phyloP scores from a whole-genome alignment of 129 eudicot genomes.

The Mikania micrantha region DNA sequence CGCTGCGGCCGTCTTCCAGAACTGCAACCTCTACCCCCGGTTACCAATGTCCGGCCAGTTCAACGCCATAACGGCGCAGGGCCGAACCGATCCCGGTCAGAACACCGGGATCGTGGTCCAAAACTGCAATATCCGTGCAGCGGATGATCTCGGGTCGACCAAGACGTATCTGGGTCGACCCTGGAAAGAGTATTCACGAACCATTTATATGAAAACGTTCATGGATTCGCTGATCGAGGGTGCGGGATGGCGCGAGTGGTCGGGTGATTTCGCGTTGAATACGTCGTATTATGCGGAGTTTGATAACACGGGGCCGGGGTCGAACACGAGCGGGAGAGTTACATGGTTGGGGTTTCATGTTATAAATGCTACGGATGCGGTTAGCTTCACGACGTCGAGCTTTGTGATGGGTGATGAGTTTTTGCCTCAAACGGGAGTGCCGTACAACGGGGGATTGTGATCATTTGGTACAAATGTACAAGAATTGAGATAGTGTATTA shows the following conservation, averaged over 20 bases:
- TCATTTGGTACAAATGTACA: slow-evolving; percentile 4
- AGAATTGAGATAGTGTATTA: neutral
- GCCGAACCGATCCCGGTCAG: slow-evolving; percentile 78
- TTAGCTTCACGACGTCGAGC: slow-evolving; percentile 50
- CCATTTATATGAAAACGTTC: slow-evolving; percentile 53
- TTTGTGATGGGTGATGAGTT: slow-evolving; percentile 64
- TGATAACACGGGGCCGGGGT: slow-evolving; percentile 66
- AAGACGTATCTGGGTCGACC: slow-evolving; percentile 75
- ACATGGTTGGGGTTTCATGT: slow-evolving; percentile 66
- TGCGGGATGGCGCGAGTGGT: slow-evolving; percentile 75
- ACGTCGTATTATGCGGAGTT: slow-evolving; percentile 82
- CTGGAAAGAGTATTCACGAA: slow-evolving; percentile 80
- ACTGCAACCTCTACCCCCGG: slow-evolving; percentile 76
- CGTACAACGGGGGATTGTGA: slow-evolving; percentile 48
- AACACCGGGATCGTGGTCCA: slow-evolving; percentile 74
- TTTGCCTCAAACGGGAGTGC: slow-evolving; percentile 65
- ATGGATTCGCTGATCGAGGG: slow-evolving; percentile 44
- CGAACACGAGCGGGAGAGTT: slow-evolving; percentile 50
- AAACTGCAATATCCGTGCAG: slow-evolving; percentile 48
- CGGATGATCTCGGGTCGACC: slow-evolving; percentile 47
- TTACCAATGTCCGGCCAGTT: slow-evolving; percentile 56
- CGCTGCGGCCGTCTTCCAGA: slow-evolving; percentile 59
- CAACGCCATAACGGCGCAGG: slow-evolving; percentile 87
- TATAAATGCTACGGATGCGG: slow-evolving; percentile 60
- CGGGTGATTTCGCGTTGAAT: slow-evolving; percentile 66